Evolutionary conservation across 768 basidiomycete genomes (phyloP), one percentile per base, ranked within the genome.

Genomic region (Cantharellus cinnabarinus): DNA sequence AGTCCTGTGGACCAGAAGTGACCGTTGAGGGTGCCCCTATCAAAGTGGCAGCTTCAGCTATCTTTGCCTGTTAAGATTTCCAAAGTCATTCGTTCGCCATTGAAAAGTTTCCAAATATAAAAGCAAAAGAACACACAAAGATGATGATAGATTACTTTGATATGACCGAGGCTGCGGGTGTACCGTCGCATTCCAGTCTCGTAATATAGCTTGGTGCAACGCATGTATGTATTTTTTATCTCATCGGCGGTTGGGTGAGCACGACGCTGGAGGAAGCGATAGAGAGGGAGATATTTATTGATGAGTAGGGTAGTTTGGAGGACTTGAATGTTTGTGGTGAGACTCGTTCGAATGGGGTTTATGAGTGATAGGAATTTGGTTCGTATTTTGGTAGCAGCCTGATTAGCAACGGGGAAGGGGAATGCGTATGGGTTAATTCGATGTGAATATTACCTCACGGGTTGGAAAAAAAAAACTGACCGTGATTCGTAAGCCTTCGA

Each of bases 181-280:
- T 98, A 99, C 50, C 95, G 74, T 62, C 95, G 74, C 68, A 97
- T 93, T 0, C 85, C 89, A 29, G 95, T 98, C 71, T 99, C 95
- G 61, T 90, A 97, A 68, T 95, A 99, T 29, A 87, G 77, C 44
- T 91, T 80, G 10, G 87, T 84, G 37, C 85, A 79, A 41, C 78
- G 78, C 38, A 85, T 72, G 68, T 99, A 99, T 2, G 87, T 82
- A 57, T 89, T 75, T 67, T 90, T 89, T 34, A 99, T 72, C 68
- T 98, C 93, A 52, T 77, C 76, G 2, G 95, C 91, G 39, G 91
- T 85, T 41, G 75, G 75, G 4, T 82, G 76, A 3, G 85, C 85
- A 62, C 90, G 85, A 2, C 88, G 81, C 62, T 83, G 81, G 42
- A 99, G 74, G 67, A 98, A 99, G 1, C 77, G 76, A 65, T 81